Base-by-base conservation (phyloP, 768 basidiomycete genomes). In the Podaxis sp. region DNA sequence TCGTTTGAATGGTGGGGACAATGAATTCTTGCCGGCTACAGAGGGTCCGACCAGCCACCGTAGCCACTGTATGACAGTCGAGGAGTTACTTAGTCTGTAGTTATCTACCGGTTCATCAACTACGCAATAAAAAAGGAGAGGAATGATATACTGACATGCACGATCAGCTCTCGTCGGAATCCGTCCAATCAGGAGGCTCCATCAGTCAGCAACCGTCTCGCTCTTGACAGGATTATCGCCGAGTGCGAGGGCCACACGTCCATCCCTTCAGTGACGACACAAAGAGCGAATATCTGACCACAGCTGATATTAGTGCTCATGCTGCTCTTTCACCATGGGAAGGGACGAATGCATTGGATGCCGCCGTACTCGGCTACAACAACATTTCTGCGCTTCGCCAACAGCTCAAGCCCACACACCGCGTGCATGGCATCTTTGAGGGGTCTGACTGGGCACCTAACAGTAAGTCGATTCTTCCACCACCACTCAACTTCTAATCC, bases 241-340 rank as follows among this genome's bases (percentile, higher is more conserved):
- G 88, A 91, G 71, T 93, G 86, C 68, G 74, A 73, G 52, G 92
- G 92, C 3, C 90, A 89, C 67, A 89, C 90, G 91, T 90, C 64
- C 38, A 80, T 57, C 22, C 13, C n/a, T 36, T 28, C 52, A 17
- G 46, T 2, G 17, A 51, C 33, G 37, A 36, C 6, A 8, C n/a
- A 26, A 38, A 63, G 41, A 37, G n/a, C n/a, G 22, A 11, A 4
- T n/a, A 62, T 30, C 2, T 38, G 8, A 63, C 30, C n/a, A 38
- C 41, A 57, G n/a, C 37, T 51, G 4, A 36, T n/a, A 11, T 0
- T 60, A 92, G 90, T 11, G 90, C 91, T 2, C 91, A 92, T 70
- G 91, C 90, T 3, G 87, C 86, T 1, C 76, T 90, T 28, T 88
- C 87, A 22, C 93, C 92, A 24, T 94, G 93, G 92, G 89, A 93